Evolutionary conservation across 306 rosid genomes (phyloP), one percentile per base, ranked within the genome.

Genomic region (Oxytropis ochrocephala): DNA sequence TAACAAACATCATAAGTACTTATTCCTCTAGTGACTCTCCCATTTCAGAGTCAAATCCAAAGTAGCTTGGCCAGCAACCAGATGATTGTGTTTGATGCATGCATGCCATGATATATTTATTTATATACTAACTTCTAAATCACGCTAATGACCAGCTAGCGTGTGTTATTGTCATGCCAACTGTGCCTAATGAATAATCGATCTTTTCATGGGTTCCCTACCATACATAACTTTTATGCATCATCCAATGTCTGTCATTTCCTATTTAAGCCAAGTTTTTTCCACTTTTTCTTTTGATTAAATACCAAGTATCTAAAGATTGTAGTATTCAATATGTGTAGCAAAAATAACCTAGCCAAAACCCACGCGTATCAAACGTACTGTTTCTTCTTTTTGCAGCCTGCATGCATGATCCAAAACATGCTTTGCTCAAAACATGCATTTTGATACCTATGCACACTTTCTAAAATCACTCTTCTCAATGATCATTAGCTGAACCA

Each of bases 31-130:
- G 43, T 38, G 43, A 8, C 43, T 38, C 43, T 38, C 11, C 11
- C 11, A 38, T 3, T 38, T 38, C 0, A 8, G 3, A 38, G 43
- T 38, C 43, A 38, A 38, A 38, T 38, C 42, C 12, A 60, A 48
- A 33, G 24, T 2, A 44, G 19, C 4, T 21, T 19, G 52, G 74
- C 73, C 72, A 67, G 60, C 36, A 74, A 75, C 21, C 27, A 18
- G 77, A 87, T 83, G 51, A 83, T 83, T 79, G 82, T 81, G 88
- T 85, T 86, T 21, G 59, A 74, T 78, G 81, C 76, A n/a, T n/a
- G n/a, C n/a, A 74, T 78, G 82, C 87, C 77, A 76, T 46, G 11
- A 32, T 55, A 56, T 33, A 14, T 46, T 12, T 43, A 43, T 42
- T 21, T 32, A 58, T 47, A 41, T 50, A 35, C 41, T 75, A 60